These are phyloP conservation scores for Kwoniella dejecticola DNA, from an alignment of 768 basidiomycete species.

Conservation along the genomic window DNA sequence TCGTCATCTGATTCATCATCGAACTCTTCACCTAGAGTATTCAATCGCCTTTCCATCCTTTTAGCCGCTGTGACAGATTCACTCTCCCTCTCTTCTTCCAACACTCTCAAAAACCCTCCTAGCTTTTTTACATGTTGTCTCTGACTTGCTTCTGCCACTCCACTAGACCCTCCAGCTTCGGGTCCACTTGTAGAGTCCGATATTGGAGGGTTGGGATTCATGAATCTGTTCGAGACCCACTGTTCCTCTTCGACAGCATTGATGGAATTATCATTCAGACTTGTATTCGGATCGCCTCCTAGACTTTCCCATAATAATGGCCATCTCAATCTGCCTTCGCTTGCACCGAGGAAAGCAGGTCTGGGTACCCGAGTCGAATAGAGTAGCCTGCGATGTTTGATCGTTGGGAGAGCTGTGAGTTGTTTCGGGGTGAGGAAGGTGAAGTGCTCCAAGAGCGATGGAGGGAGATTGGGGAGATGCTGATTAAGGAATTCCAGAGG, in stretches of 20 bases:
- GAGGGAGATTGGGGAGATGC: slow-evolving; percentile 36
- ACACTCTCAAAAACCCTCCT: slow-evolving; percentile 63
- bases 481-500: slow-evolving; percentile 43
- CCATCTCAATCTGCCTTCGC: slow-evolving; percentile 40
- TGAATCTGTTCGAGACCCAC: slow-evolving; percentile 33
- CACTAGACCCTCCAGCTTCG: too few species aligned
- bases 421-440: slow-evolving; percentile 36
- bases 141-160: slow-evolving; percentile 11
- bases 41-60: slow-evolving; percentile 56
- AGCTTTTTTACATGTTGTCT: slow-evolving; percentile 49
- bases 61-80: slow-evolving; percentile 60
- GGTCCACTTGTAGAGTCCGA: background rate
- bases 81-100: slow-evolving; percentile 59
- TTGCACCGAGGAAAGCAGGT: slow-evolving; percentile 17
- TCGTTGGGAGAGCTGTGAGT: slow-evolving; percentile 35
- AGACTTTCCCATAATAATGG: slow-evolving; percentile 51
- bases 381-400: slow-evolving; percentile 49
- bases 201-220: slow-evolving; percentile 5
- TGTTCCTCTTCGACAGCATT: slow-evolving; percentile 31
- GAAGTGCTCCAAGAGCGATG: slow-evolving; percentile 35
- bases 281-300: slow-evolving; percentile 35
- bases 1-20: slow-evolving; percentile 65
- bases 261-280: slow-evolving; percentile 14
- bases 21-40: slow-evolving; percentile 74
- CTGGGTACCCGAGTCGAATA: slow-evolving; percentile 27